Percentiles rank a stretch among this genome's conserved stretches.
Conservation (phyloP, 371 early-diverging fungal species). For the Encephalitozoon romaleae region DNA sequence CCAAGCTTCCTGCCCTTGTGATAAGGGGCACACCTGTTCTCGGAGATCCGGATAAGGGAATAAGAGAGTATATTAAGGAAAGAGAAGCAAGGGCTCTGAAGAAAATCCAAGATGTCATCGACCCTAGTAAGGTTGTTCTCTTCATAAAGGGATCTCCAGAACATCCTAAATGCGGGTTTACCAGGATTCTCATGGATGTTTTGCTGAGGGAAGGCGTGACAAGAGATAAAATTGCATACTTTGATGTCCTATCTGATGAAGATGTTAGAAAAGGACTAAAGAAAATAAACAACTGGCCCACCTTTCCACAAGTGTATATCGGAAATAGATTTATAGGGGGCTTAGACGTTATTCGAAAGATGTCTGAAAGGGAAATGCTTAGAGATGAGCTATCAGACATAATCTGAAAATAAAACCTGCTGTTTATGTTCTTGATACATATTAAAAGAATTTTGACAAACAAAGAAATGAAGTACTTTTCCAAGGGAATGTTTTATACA, state of each 20-base stretch:
- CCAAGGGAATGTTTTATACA: background rate
- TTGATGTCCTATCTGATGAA: constrained; percentile 76
- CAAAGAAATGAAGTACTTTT: constrained; percentile 26
- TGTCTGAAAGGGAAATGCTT: constrained; percentile 61
- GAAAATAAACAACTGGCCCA: constrained; percentile 77
- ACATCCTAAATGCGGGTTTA: constrained; percentile 58
- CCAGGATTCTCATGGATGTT: constrained; percentile 41
- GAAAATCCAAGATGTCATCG: constrained; percentile 32
- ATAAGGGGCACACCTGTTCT: background rate
- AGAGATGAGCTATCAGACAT: background rate
- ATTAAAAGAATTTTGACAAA: background rate
- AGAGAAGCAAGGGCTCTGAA: constrained; percentile 19
- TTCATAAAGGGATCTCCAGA: constrained; percentile 73
- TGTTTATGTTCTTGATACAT: background rate
- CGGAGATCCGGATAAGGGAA: background rate
- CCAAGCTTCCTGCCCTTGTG: constrained; percentile 12
- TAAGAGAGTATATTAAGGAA: background rate
- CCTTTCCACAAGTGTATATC: constrained; percentile 89
- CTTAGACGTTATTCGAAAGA: constrained; percentile 74
- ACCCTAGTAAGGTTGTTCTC: constrained; percentile 67
- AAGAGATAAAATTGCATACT: constrained; percentile 62
- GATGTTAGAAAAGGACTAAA: constrained; percentile 66
- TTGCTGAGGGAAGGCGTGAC: constrained; percentile 1
- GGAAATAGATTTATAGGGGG: constrained; percentile 91
- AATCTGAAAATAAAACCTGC: background rate